These are phyloP conservation scores for Scenedesmus sp. DNA, from an alignment of 163 green algal genomes.

Conservation along the genomic window DNA sequence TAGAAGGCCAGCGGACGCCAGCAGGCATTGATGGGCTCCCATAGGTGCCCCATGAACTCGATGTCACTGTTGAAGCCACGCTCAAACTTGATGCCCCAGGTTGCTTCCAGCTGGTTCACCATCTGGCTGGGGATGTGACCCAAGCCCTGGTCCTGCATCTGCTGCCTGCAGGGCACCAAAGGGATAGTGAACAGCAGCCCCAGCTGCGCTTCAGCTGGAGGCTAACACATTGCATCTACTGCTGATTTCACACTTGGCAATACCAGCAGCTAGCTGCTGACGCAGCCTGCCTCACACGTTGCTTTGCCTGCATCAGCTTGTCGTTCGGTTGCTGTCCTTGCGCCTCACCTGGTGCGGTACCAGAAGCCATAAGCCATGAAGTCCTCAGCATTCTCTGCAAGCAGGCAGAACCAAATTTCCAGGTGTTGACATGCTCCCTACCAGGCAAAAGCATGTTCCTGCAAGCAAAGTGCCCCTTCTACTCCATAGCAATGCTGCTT, in stretches of 20 bases:
- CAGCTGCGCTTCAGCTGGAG: background rate
- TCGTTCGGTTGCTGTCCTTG: background rate
- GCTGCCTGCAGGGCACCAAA: slow-evolving; percentile 33
- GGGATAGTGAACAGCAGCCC: background rate
- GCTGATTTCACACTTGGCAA: background rate
- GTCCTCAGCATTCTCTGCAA: slow-evolving; percentile 51
- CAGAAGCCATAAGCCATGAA: slow-evolving; percentile 56
- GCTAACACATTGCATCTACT: background rate
- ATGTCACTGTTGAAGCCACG: slow-evolving; percentile 47
- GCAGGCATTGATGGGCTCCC: slow-evolving; percentile 52
- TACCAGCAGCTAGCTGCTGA: background rate
- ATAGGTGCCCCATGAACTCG: slow-evolving; percentile 58
- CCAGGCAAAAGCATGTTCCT: background rate
- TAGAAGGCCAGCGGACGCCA: slow-evolving; percentile 54
- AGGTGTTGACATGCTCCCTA: background rate
- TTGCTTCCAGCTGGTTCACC: slow-evolving; percentile 51
- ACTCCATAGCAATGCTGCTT: background rate
- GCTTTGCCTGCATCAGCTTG: background rate
- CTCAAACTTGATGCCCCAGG: slow-evolving; percentile 39
- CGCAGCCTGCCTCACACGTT: background rate
- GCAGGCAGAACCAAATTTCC: background rate
- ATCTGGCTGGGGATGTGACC: slow-evolving; percentile 26
- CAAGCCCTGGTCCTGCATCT: slow-evolving; percentile 35
- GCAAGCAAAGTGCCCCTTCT: background rate
- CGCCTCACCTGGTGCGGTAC: slow-evolving; percentile 42